phyloP scores from a whole-genome alignment of 306 rosid species.

The Astragalus membranaceus region DNA sequence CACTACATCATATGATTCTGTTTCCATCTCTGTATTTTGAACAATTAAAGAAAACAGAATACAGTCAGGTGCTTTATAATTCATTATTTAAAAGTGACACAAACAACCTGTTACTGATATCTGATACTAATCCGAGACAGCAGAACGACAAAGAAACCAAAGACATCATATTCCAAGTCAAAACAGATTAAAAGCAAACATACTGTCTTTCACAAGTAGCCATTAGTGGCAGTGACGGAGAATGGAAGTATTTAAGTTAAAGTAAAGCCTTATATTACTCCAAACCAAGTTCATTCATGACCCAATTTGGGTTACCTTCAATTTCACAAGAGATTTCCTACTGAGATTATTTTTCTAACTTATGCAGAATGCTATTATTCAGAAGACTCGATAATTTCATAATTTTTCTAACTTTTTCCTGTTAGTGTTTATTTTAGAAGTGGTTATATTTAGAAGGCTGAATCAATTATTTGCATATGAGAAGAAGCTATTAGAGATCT shows the following conservation, averaged over 20 bases:
- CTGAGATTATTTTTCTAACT: background rate
- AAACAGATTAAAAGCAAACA: background rate
- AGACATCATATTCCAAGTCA: background rate
- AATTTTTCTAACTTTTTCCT: background rate
- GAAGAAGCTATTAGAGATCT: too few relatives aligned
- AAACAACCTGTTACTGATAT: background rate
- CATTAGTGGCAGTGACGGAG: background rate
- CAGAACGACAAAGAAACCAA: background rate
- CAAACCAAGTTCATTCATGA: background rate
- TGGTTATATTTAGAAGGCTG: background rate
- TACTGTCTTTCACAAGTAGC: background rate
- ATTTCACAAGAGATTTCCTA: background rate
- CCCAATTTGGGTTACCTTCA: background rate
- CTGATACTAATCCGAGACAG: background rate
- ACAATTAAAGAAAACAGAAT: background rate
- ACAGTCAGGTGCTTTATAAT: background rate
- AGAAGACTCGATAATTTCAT: too few relatives aligned
- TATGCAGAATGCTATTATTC: background rate
- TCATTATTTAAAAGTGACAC: background rate
- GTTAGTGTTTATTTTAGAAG: background rate
- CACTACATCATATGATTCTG: conserved; percentile 28
- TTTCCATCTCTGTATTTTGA: conserved; percentile 38
- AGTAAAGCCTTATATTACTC: background rate
- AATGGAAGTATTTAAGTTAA: background rate
- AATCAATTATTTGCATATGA: background rate